Evolutionary conservation across 352 stramenopile genomes (phyloP).

Genomic region (Pythium brassicae): DNA sequence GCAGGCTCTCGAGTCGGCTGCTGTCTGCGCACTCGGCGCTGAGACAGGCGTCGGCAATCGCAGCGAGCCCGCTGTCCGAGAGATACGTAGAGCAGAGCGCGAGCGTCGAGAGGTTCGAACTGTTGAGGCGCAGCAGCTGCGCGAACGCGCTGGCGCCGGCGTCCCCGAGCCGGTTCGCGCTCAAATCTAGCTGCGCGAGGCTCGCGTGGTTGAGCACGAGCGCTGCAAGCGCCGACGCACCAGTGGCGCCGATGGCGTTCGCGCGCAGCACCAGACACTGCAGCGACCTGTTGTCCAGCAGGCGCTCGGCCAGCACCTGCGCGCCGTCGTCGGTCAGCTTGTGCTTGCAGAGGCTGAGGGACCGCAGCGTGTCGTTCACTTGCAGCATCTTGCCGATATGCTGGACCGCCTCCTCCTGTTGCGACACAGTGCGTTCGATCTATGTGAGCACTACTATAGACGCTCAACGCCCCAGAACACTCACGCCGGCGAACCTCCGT

Average conservation of each 20-base stretch:
- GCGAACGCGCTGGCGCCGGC: constrained; percentile 47
- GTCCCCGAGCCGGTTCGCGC: constrained; percentile 65
- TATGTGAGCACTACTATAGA: no score
- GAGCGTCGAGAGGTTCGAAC: constrained; percentile 31
- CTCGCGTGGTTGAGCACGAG: constrained; percentile 42
- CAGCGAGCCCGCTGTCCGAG: constrained; percentile 41
- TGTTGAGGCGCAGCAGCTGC: constrained; percentile 40
- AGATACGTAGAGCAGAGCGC: constrained; percentile 58
- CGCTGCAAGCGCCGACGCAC: constrained; percentile 48
- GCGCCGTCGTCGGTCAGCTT: constrained; percentile 64
- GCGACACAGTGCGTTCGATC: no score
- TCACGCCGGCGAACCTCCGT: constrained; percentile 50
- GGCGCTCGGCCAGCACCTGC: constrained; percentile 62
- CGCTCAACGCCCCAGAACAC: no score
- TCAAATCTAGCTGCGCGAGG: constrained; percentile 55
- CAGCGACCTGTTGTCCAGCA: constrained; percentile 63
- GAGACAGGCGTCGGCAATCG: constrained; percentile 37
- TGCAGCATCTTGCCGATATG: constrained; percentile 76
- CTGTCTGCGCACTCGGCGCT: constrained; percentile 20
- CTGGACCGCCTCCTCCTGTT: constrained; percentile 54
- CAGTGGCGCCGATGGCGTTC: constrained; percentile 62
- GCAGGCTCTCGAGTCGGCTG: constrained; percentile 30
- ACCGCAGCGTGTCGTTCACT: constrained; percentile 51
- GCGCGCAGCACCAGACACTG: constrained; percentile 52
- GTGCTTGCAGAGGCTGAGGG: constrained; percentile 65